Base-by-base conservation (phyloP, 2,329 filamentous ascomycete genomes). In the Neopestalotiopsis sp. region DNA sequence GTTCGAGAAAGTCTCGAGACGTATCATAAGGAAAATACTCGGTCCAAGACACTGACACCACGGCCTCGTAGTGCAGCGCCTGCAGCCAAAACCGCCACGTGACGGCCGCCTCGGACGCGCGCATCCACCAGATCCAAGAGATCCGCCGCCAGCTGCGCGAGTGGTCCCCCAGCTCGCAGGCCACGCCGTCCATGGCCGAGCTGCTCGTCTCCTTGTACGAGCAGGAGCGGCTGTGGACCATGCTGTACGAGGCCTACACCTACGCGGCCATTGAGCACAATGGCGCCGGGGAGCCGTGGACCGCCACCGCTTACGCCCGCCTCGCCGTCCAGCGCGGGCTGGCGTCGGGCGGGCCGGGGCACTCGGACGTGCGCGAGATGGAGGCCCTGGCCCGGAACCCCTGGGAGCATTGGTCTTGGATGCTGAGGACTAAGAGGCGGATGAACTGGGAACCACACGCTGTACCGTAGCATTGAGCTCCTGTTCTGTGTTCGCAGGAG, bases 351-450 rank as follows among this genome's bases (percentile, higher is more conserved):
- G 79, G 79, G 24, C 71, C 73, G 45, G 67, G 68, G 38, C 69
- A 80, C 62, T 71, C 63, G 32, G 80, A 81, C 68, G 76, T 82
- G 28, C 5, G 68, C 30, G 79, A 80, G 70, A 81, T 83, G 81
- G 65, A 63, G 68, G 71, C 67, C 70, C 71, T 82, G 58, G 78
- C 74, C 0, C 71, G 71, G 17, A 76, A 82, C 67, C 80, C 81
- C 5, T 79, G 77, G 79, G 69, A 59, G 12, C 81, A 82, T 73
- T 82, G 80, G 81, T 81, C 77, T 70, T 83, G 81, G 81, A 77
- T 78, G 78, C 67, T 77, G 69, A 72, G 79, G 71, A 77, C 74
- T 14, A 76, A 73, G 68, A 76, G 75, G 72, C 73, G 76, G 56
- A 76, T 76, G 72, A 75, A 78, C 49, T 78, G 77, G 77, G 75